These are phyloP conservation scores for Funneliformis mosseae DNA, from an alignment of 192 early-diverging fungal genomes.

Conservation along the genomic window DNA sequence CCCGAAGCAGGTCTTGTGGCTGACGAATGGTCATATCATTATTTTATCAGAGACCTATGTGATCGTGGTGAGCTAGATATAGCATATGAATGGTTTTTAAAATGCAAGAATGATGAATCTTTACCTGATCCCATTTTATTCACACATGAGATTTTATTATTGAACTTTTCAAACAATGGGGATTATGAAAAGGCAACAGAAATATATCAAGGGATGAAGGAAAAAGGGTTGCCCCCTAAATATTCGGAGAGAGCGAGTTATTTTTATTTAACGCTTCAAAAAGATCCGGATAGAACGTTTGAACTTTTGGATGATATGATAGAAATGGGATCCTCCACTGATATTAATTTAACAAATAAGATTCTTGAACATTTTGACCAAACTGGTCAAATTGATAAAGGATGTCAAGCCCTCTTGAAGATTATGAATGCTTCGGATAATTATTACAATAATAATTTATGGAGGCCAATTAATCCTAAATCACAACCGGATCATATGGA, in stretches of 20 bases:
- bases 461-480: background rate
- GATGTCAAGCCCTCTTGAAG: background rate
- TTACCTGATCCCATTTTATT: slow-evolving; percentile 8
- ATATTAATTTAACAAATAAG: background rate
- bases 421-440: background rate
- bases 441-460: background rate
- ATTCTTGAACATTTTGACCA: slow-evolving; percentile 1
- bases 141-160: slow-evolving; percentile 10
- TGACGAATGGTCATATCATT: slow-evolving; percentile 18
- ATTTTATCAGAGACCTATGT: slow-evolving; percentile 20
- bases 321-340: background rate
- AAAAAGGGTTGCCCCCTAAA: background rate
- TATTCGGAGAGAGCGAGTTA: background rate
- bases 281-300: background rate
- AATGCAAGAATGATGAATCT: background rate
- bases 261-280: background rate
- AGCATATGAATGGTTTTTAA: slow-evolving; percentile 16
- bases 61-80: background rate
- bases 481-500: background rate
- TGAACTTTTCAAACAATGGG: slow-evolving; percentile 6
- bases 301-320: background rate
- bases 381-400: too few species aligned
- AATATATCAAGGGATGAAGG: slow-evolving; percentile 4
- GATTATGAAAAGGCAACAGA: slow-evolving; percentile 23
- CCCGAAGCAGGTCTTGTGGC: background rate